Base-by-base conservation (phyloP, 371 early-diverging fungal species). In the Mortierella sp. region DNA sequence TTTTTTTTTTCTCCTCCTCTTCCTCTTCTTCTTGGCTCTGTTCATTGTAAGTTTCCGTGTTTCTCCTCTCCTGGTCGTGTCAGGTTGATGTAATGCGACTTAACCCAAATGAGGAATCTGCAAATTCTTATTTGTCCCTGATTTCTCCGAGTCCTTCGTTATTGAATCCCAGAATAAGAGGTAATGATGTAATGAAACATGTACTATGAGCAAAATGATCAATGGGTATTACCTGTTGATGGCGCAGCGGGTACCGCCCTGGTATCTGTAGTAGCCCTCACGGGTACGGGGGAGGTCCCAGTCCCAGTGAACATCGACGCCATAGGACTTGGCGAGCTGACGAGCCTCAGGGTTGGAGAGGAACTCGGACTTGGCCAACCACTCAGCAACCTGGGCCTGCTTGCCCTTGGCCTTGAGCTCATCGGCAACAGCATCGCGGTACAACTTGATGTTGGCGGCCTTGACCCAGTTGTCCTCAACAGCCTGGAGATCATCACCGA, bases 261-360 rank as follows among this genome's bases (percentile, higher is more conserved):
- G 92, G 90, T 96, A 96, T 69, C 98, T 94, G 90, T 95, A 98
- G 89, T 91, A 96, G 33, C 99, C 99, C 87, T 99, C 99, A 83
- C 97, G 96, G 43, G 95, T 93, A 71, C 98, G 91, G 64, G 96
- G 94, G 16, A 88, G 80, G 73, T 98, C 96, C 97, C 98, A 97
- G 89, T 94, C 89, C 94, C 94, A 99, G 88, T 84, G 91, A 70
- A 96, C 84, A n/a, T 94, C 92, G 47, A 96, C 89, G 65, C 97
- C 97, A 53, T 94, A 88, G 3, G 86, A 83, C 77, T 91, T 90
- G 60, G 98, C 96, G 67, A 96, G 87, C 13, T 83, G 85, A 38
- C 95, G 91, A 21, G 97, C 96, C 81, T 98, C 95, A 55, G 84
- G 76, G 86, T 97, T 92, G 74, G 96, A 94, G 76, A 96, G 86